Conservation (phyloP, 805 yeast genomes). For the Millerago galiae region DNA sequence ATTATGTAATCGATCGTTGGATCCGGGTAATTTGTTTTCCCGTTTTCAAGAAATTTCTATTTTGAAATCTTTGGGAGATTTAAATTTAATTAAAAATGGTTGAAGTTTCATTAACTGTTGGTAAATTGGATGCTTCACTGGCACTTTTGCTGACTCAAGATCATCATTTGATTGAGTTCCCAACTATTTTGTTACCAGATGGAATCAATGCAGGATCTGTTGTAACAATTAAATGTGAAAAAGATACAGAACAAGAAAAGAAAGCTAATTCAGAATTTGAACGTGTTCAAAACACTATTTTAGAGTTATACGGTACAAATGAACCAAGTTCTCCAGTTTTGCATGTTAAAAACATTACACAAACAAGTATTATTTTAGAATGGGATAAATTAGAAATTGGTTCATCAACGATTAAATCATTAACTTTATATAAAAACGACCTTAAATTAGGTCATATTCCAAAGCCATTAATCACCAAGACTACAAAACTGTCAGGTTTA, state of each 20-base stretch:
- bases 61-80: too few relatives aligned
- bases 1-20: too few relatives aligned
- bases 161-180: slow-evolving; percentile 93
- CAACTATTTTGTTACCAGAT: slow-evolving; percentile 87
- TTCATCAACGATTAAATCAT: slow-evolving; percentile 68
- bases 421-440: slow-evolving; percentile 68
- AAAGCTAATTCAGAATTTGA: slow-evolving; percentile 54
- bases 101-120: slow-evolving; percentile 89
- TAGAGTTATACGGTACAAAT: slow-evolving; percentile 62
- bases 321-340: slow-evolving; percentile 70
- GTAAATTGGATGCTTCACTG: slow-evolving; percentile 90
- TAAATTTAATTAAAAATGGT: slow-evolving; percentile 42
- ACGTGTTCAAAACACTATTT: slow-evolving; percentile 64
- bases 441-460: slow-evolving; percentile 76
- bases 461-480: slow-evolving; percentile 67
- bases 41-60: too few relatives aligned
- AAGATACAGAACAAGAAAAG: slow-evolving; percentile 61
- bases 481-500: slow-evolving; percentile 86
- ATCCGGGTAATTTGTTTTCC: too few relatives aligned
- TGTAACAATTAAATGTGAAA: slow-evolving; percentile 77
- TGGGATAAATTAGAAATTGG: slow-evolving; percentile 89
- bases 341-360: slow-evolving; percentile 73
- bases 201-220: slow-evolving; percentile 91
- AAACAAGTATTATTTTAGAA: slow-evolving; percentile 88
- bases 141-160: slow-evolving; percentile 86